phyloP scores from a whole-genome alignment of 2,329 filamentous ascomycete species.

The Cytospora paraplurivora region DNA sequence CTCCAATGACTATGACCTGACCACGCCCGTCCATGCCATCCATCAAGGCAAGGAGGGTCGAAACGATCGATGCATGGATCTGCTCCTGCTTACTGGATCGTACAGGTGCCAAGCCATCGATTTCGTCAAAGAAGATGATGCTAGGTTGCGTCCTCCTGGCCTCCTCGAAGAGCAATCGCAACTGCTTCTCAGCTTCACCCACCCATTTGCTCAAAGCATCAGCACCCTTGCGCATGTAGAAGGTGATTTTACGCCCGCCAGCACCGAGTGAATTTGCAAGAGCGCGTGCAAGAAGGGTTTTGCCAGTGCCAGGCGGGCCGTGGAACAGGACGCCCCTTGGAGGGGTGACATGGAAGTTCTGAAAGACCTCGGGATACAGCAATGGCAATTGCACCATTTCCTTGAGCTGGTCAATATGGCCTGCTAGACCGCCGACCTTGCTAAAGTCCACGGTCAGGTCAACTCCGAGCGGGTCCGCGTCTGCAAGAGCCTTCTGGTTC shows the following conservation, averaged over 20 bases:
- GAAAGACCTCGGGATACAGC: conserved; percentile 92
- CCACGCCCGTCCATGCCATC: conserved; percentile 98
- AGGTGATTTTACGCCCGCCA: conserved; percentile 91
- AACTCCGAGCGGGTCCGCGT: conserved; percentile 92
- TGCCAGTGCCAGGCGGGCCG: conserved; percentile 94
- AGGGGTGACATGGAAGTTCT: conserved; percentile 87
- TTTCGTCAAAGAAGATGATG: conserved; percentile 99
- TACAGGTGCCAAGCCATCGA: conserved; percentile 93
- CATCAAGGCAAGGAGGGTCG: conserved; percentile 91
- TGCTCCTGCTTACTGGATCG: conserved; percentile 98
- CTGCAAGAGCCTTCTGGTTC: conserved; percentile 86
- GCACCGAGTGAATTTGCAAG: conserved; percentile 88
- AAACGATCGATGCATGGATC: conserved; percentile 97
- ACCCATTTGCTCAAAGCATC: conserved; percentile 99
- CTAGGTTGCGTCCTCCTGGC: conserved; percentile 94
- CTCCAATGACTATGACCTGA: conserved; percentile 97
- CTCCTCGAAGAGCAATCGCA: conserved; percentile 92
- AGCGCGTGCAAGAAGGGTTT: conserved; percentile 92
- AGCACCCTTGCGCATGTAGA: conserved; percentile 99
- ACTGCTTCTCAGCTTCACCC: conserved; percentile 93
- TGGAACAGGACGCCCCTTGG: conserved; percentile 95
- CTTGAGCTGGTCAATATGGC: conserved; percentile 95
- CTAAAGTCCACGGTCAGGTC: conserved; percentile 92
- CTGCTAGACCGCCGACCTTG: conserved; percentile 87
- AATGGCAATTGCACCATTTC: conserved; percentile 97